Conservation (phyloP, 116 monocot species). For the Iris pallida region DNA sequence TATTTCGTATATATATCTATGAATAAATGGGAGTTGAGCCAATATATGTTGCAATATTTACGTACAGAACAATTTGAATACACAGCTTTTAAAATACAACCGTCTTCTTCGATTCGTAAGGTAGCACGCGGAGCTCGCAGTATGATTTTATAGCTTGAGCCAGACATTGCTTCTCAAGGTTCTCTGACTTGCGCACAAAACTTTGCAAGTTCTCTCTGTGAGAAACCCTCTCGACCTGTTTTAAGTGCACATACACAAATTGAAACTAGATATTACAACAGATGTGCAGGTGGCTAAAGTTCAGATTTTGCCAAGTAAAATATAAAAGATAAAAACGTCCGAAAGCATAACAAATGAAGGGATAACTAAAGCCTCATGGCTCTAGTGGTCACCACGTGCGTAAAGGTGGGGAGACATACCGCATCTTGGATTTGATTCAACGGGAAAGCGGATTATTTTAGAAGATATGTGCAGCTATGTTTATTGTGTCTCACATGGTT, state of each 20-base stretch:
- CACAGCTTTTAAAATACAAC: slow-evolving; percentile 54
- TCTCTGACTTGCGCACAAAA: slow-evolving; percentile 74
- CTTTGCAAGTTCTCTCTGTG: slow-evolving; percentile 70
- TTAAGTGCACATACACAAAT: background rate
- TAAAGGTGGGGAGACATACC: too few species aligned
- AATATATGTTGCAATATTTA: too few species aligned
- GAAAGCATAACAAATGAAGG: background rate
- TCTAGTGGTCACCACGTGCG: background rate
- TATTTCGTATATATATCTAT: too few species aligned
- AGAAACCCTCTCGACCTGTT: slow-evolving; percentile 87
- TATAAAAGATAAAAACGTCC: background rate
- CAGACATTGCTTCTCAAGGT: slow-evolving; percentile 84
- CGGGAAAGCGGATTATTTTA: too few species aligned
- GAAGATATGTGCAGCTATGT: too few species aligned
- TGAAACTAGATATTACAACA: background rate
- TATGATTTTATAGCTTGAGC: slow-evolving; percentile 73
- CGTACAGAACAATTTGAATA: too few species aligned
- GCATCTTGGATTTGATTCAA: too few species aligned
- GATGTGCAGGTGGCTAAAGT: too few species aligned
- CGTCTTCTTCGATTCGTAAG: slow-evolving; percentile 63
- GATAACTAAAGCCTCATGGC: background rate
- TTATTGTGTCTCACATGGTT: too few species aligned
- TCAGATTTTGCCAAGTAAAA: background rate
- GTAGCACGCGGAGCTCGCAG: slow-evolving; percentile 77
- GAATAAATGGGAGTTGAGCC: too few species aligned